Evolutionary conservation across 805 yeast species (phyloP).

Genomic region (Metschnikowia orientalis): DNA sequence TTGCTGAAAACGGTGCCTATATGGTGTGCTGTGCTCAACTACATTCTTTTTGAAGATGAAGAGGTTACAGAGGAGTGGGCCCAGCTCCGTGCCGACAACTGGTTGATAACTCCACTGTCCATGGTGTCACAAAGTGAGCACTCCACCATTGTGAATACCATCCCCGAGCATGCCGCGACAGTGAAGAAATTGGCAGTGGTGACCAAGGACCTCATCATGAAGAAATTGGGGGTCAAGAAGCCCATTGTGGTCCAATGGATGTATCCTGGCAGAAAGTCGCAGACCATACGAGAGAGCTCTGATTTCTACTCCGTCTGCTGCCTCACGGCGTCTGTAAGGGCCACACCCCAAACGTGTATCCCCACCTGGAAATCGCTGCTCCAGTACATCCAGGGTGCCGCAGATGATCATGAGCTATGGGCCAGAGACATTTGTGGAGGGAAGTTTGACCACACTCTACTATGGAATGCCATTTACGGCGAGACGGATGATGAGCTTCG

Average conservation of each 20-base stretch:
- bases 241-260: constrained; percentile 69
- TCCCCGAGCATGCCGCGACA: constrained; percentile 47
- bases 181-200: constrained; percentile 40
- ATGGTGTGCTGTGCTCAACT: constrained; percentile 81
- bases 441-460: constrained; percentile 46
- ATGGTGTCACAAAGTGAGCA: constrained; percentile 57
- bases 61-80: constrained; percentile 3
- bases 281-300: constrained; percentile 1
- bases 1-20: constrained; percentile 83
- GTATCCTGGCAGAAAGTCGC: constrained; percentile 44
- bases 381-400: constrained; percentile 84
- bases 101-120: constrained; percentile 47
- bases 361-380: constrained; percentile 16
- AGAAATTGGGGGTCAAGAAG: constrained; percentile 28
- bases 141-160: constrained; percentile 41
- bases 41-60: constrained; percentile 40
- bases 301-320: constrained; percentile 12
- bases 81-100: constrained; percentile 20
- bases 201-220: constrained; percentile 25
- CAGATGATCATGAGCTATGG: constrained; percentile 93
- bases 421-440: constrained; percentile 37
- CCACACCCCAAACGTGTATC: constrained; percentile 6
- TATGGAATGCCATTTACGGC: constrained; percentile 45
- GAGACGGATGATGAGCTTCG: constrained; percentile 10
- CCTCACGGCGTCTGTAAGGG: constrained; percentile 13